phyloP scores from a whole-genome alignment of 169 alveolate species.

The Cyclospora cayetanensis region DNA sequence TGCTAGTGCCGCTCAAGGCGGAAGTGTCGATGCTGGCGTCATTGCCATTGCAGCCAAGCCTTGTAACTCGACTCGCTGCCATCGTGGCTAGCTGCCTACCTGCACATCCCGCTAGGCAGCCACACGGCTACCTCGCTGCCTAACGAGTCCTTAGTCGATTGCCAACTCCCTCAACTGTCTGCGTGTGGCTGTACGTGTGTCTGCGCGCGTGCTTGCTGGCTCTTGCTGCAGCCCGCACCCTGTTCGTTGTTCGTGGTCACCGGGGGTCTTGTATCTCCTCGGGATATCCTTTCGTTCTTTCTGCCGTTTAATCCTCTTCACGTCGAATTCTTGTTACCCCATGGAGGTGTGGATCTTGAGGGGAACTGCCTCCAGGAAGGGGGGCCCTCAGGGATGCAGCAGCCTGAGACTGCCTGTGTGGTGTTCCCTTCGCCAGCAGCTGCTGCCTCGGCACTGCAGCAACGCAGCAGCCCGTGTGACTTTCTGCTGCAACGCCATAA shows the following conservation, averaged over 20 bases:
- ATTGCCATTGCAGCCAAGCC: not conserved
- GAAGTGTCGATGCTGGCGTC: not conserved
- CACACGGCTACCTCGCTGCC: too few relatives aligned
- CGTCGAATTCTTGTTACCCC: not conserved
- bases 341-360: not conserved
- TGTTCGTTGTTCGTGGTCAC: not conserved
- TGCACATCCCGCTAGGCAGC: too few relatives aligned
- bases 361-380: not conserved
- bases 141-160: too few relatives aligned
- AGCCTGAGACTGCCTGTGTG: not conserved
- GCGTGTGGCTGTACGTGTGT: not conserved
- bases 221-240: not conserved
- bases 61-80: not conserved
- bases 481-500: not conserved
- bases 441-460: too few relatives aligned
- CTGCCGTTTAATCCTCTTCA: not conserved
- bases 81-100: not conserved
- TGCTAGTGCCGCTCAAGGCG: slow-evolving; percentile 1
- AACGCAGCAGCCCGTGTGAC: not conserved
- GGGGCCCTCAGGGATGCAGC: not conserved
- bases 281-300: not conserved
- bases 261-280: not conserved
- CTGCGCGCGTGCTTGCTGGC: not conserved
- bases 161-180: too few relatives aligned
- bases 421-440: not conserved